Percentiles rank a stretch among this genome's conserved stretches.
Evolutionary conservation across 2,329 filamentous ascomycete species (phyloP).

Genomic region (Aspergillus sp.): DNA sequence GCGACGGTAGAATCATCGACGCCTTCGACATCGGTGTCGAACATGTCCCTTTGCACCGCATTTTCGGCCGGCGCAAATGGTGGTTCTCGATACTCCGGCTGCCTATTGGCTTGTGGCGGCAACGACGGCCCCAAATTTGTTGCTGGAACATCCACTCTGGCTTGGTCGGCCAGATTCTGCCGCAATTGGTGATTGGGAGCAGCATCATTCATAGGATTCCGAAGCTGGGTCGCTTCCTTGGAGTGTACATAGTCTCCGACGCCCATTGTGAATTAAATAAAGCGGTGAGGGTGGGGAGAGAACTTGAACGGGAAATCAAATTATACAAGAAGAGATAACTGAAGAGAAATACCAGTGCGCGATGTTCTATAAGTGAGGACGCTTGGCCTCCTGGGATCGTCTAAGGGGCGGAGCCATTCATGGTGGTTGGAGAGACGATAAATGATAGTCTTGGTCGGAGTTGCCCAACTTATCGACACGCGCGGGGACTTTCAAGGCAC

Average conservation of each 20-base stretch:
- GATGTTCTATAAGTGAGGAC: conserved; percentile 1
- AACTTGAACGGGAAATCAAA: background rate
- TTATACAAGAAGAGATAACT: background rate
- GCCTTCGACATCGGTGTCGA: conserved; percentile 46
- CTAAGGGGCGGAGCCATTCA: conserved; percentile 3
- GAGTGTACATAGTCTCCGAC: conserved; percentile 44
- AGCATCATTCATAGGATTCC: conserved; percentile 22
- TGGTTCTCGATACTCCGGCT: conserved; percentile 18
- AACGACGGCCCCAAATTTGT: conserved; percentile 24
- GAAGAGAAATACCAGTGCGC: background rate
- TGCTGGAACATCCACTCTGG: conserved; percentile 34
- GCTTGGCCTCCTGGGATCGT: background rate
- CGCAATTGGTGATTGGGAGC: conserved; percentile 24
- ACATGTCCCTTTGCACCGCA: conserved; percentile 31
- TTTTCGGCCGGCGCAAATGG: conserved; percentile 19
- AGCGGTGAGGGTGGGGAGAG: background rate
- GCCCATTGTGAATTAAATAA: conserved; percentile 31
- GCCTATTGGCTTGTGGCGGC: conserved; percentile 16
- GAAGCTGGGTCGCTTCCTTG: conserved; percentile 34
- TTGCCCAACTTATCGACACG: conserved; percentile 3
- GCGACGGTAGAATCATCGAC: conserved; percentile 45
- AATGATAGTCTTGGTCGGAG: background rate
- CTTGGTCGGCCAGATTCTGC: conserved; percentile 35
- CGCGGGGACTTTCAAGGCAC: conserved; percentile 17
- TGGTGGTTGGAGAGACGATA: background rate